A percentile compares a stretch with the other conserved stretches of the same genome.
Conservation (phyloP, 306 rosid species). For the Corylus avellana region DNA sequence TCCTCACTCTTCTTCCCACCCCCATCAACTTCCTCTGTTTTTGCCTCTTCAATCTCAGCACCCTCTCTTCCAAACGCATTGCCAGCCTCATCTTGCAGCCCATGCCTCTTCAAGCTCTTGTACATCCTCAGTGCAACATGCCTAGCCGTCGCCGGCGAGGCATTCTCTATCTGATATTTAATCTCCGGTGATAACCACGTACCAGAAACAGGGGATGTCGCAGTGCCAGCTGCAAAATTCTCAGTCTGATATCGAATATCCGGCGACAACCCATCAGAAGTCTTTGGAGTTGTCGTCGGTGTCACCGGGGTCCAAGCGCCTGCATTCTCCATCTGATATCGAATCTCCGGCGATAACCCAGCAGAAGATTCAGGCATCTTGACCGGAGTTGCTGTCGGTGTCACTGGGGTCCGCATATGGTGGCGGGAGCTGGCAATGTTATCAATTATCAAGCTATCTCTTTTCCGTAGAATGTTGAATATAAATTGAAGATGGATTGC, state of each 20-base stretch:
- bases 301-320: background rate
- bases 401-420: background rate
- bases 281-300: background rate
- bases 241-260: background rate
- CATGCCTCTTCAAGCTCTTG: slow-evolving; percentile 7
- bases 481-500: background rate
- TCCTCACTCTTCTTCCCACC: slow-evolving; percentile 8
- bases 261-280: background rate
- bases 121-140: slow-evolving; percentile 6
- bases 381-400: background rate
- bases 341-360: too few species aligned
- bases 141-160: background rate
- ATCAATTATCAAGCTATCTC: too few species aligned
- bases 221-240: background rate
- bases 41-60: background rate
- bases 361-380: background rate
- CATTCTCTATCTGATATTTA: background rate
- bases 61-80: background rate
- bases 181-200: background rate
- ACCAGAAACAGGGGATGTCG: too few species aligned
- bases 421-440: background rate
- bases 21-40: slow-evolving; percentile 2
- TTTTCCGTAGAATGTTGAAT: background rate
- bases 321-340: background rate
- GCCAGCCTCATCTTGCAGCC: slow-evolving; percentile 6